These are phyloP conservation scores for Sclerotinia sclerotiorum DNA, from an alignment of 2,329 filamentous ascomycete genomes.

Conservation along the genomic window DNA sequence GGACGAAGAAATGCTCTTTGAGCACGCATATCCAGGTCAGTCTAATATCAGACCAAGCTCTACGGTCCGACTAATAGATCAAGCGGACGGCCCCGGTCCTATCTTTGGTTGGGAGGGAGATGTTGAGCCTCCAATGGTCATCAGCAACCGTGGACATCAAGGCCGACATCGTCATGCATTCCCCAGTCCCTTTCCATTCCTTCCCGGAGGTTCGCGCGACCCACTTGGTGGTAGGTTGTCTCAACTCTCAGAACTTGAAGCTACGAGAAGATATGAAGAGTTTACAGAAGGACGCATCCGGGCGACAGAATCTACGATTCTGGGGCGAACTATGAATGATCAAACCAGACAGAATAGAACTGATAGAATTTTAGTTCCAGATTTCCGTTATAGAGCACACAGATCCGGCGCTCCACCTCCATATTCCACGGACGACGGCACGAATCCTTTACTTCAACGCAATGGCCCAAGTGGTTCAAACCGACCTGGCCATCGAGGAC, in stretches of 20 bases:
- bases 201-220: conserved; percentile 57
- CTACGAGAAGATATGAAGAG: background rate
- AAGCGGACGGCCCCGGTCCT: conserved; percentile 33
- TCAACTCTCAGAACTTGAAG: conserved; percentile 24
- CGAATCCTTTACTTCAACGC: conserved; percentile 82
- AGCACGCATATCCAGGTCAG: conserved; percentile 57
- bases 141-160: conserved; percentile 43
- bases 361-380: conserved; percentile 41
- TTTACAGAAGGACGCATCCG: conserved; percentile 1
- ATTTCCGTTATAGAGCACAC: conserved; percentile 50
- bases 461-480: conserved; percentile 42
- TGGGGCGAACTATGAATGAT: background rate
- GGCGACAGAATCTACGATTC: background rate
- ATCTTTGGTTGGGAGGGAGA: conserved; percentile 60
- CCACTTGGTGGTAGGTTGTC: conserved; percentile 50
- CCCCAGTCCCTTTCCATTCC: conserved; percentile 63
- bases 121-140: conserved; percentile 49
- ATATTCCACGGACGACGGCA: conserved; percentile 70
- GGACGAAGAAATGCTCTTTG: conserved; percentile 65
- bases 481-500: conserved; percentile 50
- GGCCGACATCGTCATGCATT: conserved; percentile 56
- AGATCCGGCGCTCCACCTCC: conserved; percentile 51
- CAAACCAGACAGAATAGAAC: conserved; percentile 27
- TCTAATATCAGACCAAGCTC: conserved; percentile 28
- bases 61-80: conserved; percentile 20